Base-by-base conservation (phyloP, 495 filamentous ascomycete genomes). In the Podospora conica region DNA sequence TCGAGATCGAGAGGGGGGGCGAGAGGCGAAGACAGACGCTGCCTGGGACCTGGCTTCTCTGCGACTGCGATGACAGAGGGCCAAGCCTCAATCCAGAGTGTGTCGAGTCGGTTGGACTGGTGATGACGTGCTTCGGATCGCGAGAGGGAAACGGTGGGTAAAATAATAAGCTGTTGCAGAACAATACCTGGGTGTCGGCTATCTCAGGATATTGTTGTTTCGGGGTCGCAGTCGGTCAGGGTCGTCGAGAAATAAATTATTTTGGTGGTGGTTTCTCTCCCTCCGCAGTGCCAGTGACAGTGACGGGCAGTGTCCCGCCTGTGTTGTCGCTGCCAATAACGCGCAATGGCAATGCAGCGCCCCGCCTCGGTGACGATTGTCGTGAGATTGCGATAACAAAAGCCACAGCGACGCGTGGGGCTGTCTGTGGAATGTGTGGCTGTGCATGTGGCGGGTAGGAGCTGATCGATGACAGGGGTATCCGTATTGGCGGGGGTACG, bases 301-400 rank as follows among this genome's bases (percentile, higher is more conserved):
- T 23, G 23, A 58, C 20, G 55, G n/a, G n/a, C n/a, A n/a, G n/a
- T 31, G 29, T 31, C 29, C 29, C 29, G 29, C 29, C 15, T 48
- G 40, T 8, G 40, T 48, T 48, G 40, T 48, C 40, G 40, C 40
- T 48, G 18, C 40, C 40, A 48, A 48, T n/a, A 48, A 48, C 40
- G 40, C 40, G 40, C 40, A 48, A 48, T 48, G 40, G 15, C 40
- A 31, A 48, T 48, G 18, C 58, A 31, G 22, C 20, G 23, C 63
- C 63, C 63, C 55, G 63, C 63, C 24, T 29, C 28, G 61, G 57
- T 58, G 54, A 64, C 55, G 61, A 31, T 63, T 58, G 29, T 57
- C 11, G 55, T 55, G 25, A 60, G 27, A 58, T 64, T 64, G 23
- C 54, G 7, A 64, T 48, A 27, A 33, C 63, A 58, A 29, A 25